Conservation (phyloP, 805 yeast species). For the Blastobotrys attinorum region DNA sequence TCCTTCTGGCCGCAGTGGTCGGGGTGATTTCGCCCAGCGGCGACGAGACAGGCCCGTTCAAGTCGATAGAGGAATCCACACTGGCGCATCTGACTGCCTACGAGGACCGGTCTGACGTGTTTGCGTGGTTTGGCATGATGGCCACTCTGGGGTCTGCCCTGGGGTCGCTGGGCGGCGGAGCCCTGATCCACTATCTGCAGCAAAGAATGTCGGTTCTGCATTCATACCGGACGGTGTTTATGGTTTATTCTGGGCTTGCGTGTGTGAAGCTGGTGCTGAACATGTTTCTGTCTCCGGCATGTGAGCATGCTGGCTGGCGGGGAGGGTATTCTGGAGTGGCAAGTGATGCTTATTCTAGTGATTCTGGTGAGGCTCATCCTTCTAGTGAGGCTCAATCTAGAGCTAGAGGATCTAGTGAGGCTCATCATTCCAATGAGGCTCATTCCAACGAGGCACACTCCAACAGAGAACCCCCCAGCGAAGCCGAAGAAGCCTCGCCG, state of each 20-base stretch:
- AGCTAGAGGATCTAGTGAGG: not conserved
- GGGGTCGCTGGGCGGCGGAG: conserved; percentile 39
- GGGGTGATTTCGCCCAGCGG: conserved; percentile 56
- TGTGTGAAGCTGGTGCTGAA: conserved; percentile 37
- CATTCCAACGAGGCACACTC: not conserved
- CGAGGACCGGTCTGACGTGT: conserved; percentile 43
- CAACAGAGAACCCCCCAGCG: too few species aligned
- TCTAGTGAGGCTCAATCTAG: not conserved
- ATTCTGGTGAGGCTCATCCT: not conserved
- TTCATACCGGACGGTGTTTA: conserved; percentile 49
- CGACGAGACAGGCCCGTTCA: conserved; percentile 51
- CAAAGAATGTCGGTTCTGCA: conserved; percentile 6
- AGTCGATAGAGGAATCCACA: conserved; percentile 48
- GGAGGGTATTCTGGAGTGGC: not conserved
- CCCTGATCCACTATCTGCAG: conserved; percentile 14
- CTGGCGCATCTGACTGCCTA: conserved; percentile 40
- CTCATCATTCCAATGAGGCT: not conserved
- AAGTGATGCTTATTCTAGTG: too few species aligned
- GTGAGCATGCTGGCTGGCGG: conserved; percentile 15
- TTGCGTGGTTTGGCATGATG: conserved; percentile 48
- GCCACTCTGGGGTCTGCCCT: conserved; percentile 42
- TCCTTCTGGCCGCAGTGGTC: conserved; percentile 35
- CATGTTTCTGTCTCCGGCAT: conserved; percentile 34
- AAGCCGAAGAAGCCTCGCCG: not conserved
- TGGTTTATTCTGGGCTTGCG: conserved; percentile 47